Evolutionary conservation across 1,284 basidiomycete genomes (phyloP).

Genomic region (Phellopilus nigrolimitatus): DNA sequence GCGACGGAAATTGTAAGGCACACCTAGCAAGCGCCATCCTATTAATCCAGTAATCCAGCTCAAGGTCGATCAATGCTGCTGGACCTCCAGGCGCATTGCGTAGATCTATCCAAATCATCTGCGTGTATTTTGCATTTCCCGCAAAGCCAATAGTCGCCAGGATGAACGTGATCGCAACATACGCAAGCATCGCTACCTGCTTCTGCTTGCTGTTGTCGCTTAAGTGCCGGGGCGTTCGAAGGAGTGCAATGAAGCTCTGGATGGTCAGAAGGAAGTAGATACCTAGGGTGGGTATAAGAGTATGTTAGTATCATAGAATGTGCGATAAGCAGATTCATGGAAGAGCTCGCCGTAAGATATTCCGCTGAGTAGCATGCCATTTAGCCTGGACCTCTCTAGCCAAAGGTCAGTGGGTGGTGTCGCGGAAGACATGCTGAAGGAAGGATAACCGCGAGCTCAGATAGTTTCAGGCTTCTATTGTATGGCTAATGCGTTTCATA

Average conservation of each 20-base stretch:
- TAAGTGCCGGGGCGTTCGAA: not conserved
- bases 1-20: too few relatives aligned
- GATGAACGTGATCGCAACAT: slow-evolving; percentile 27
- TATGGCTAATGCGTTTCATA: too few relatives aligned
- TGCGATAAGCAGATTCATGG: not conserved
- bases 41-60: too few relatives aligned
- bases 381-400: slow-evolving; percentile 17
- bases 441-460: too few relatives aligned
- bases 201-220: not conserved
- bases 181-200: slow-evolving; percentile 8
- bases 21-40: too few relatives aligned
- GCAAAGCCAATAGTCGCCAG: slow-evolving; percentile 31
- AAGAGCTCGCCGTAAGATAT: slow-evolving; percentile 17
- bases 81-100: slow-evolving; percentile 26
- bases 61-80: too few relatives aligned
- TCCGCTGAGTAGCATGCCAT: slow-evolving; percentile 15
- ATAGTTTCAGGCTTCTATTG: too few relatives aligned
- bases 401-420: slow-evolving; percentile 16
- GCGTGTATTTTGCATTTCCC: slow-evolving; percentile 29
- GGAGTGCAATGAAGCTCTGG: slow-evolving; percentile 5
- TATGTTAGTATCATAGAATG: not conserved
- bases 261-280: slow-evolving; percentile 9
- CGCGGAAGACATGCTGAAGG: not conserved
- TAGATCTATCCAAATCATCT: slow-evolving; percentile 34
- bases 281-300: slow-evolving; percentile 1